Evolutionary conservation across 73 alveolate genomes (phyloP).

Genomic region (Paramecium pentaurelia): DNA sequence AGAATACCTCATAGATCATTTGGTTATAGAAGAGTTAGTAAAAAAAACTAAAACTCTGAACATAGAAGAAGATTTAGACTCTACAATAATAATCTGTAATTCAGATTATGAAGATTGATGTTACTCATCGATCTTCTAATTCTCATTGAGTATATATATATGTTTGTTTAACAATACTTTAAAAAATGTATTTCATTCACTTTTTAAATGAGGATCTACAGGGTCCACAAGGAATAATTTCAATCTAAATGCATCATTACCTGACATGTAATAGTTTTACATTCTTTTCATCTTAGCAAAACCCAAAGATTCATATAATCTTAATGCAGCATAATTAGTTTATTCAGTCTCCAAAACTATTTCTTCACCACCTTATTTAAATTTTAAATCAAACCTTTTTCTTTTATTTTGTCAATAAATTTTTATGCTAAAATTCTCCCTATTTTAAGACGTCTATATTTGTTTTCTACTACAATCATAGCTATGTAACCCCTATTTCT

Average conservation of each 20-base stretch:
- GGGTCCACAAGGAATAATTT: conserved; percentile 72
- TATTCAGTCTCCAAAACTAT: conserved; percentile 90
- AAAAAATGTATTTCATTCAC: background rate
- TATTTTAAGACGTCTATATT: conserved; percentile 87
- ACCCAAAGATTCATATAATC: conserved; percentile 92
- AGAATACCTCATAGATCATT: background rate
- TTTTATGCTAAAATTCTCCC: conserved; percentile 88
- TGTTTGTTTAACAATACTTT: background rate
- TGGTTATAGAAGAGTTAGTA: background rate
- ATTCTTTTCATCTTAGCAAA: conserved; percentile 93
- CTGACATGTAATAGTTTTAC: conserved; percentile 89
- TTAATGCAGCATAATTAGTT: conserved; percentile 87
- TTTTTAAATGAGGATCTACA: conserved; percentile 30
- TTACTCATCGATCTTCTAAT: background rate
- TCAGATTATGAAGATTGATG: background rate
- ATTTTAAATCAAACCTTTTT: background rate
- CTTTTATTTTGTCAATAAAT: conserved; percentile 81
- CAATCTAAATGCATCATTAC: conserved; percentile 95
- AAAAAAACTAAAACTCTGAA: background rate
- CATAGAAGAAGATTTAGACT: background rate
- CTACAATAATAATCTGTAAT: background rate
- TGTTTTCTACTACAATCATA: conserved; percentile 93
- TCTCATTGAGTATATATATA: background rate
- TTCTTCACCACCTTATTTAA: conserved; percentile 80
- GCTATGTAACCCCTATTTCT: conserved; percentile 92